A percentile compares a stretch with the other conserved stretches of the same genome.
Evolutionary conservation across 768 basidiomycete species (phyloP).

Genomic region (Nidula microcarpa): DNA sequence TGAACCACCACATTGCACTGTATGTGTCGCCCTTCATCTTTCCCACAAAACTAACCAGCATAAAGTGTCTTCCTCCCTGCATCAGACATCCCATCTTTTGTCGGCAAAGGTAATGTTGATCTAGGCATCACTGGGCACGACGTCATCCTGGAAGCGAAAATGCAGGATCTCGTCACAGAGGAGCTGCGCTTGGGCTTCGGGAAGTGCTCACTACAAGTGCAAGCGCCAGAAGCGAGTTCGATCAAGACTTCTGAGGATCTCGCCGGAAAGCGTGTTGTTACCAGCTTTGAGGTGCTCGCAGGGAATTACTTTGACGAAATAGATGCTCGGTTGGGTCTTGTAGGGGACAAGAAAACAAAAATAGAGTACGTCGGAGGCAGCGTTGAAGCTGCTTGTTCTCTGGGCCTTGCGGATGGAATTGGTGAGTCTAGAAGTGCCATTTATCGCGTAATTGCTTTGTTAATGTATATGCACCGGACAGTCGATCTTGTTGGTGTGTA

Average conservation of each 20-base stretch:
- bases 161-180: conserved; percentile 76
- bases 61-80: conserved; percentile 93
- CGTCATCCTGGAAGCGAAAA: conserved; percentile 87
- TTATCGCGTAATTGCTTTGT: background rate
- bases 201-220: conserved; percentile 85
- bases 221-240: conserved; percentile 76
- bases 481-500: conserved; percentile 94
- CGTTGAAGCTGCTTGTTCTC: conserved; percentile 95
- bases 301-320: conserved; percentile 71
- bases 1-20: conserved; percentile 94
- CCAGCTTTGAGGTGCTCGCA: conserved; percentile 89
- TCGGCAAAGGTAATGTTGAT: conserved; percentile 95
- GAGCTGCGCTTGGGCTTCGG: conserved; percentile 87
- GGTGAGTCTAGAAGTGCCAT: conserved; percentile 43
- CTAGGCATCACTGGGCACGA: conserved; percentile 98
- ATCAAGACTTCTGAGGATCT: conserved; percentile 76
- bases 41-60: background rate
- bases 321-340: conserved; percentile 51
- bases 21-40: conserved; percentile 31
- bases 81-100: conserved; percentile 96
- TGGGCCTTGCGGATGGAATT: conserved; percentile 96
- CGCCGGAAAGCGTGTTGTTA: conserved; percentile 90
- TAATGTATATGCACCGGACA: conserved; percentile 21
- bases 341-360: conserved; percentile 60
- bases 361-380: conserved; percentile 97